Base-by-base conservation (phyloP, 2,329 filamentous ascomycete genomes). In the Penicillium polonicum region DNA sequence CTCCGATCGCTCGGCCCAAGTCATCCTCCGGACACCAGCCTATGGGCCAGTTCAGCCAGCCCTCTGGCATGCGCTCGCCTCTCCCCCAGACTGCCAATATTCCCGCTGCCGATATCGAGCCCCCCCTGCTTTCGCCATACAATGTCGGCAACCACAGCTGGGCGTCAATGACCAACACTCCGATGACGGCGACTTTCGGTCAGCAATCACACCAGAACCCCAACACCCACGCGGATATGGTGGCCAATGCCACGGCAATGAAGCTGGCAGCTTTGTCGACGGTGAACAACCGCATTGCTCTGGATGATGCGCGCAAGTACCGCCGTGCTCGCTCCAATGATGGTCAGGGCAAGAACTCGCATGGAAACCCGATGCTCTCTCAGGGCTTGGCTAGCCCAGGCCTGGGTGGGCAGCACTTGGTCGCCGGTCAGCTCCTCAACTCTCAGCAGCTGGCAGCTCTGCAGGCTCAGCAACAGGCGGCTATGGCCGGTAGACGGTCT, bases 121-220 rank as follows among this genome's bases (percentile, higher is more conserved):
- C 96, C 69, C 91, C 92, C 3, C 78, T 96, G 62, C 81, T 99
- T 58, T 97, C 94, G 19, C 94, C 94, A 0, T 81, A 87, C 70
- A 86, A 85, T 60, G 82, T 88, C 36, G 84, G 88, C 52, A 91
- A 91, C 72, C 91, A 91, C 56, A 97, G 94, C 80, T 99, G 94
- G 94, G 94, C 94, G 25, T 97, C 94, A 9, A 96, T 97, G 90
- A 88, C 95, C 63, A 97, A 96, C 78, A 99, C 94, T 2, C 94
- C 94, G 2, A 95, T 97, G 89, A 90, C 93, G 5, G 80, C 91
- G 41, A 93, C 88, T 65, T 99, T 97, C 75, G 88, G 83, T 62
- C 75, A 82, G 60, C 82, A 80, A 66, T 68, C 72, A 46, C 66
- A 63, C 50, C 68, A 68, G 42, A 68, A 66, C 36, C 63, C 65